Base-by-base conservation (phyloP, 495 filamentous ascomycete species). In the Mytilinidion resinicola region DNA sequence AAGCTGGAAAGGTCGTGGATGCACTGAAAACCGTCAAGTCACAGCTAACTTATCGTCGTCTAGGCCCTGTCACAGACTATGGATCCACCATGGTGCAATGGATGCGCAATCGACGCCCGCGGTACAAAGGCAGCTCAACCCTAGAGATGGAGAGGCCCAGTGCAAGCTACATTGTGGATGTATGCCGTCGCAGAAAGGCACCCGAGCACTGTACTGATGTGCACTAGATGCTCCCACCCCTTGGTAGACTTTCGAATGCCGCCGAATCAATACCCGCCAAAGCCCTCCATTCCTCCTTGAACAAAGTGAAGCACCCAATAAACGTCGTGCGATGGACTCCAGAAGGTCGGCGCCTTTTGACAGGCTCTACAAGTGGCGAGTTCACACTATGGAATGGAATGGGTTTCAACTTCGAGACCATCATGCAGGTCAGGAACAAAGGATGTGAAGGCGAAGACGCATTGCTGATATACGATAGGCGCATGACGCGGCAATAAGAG, bases 331-430 rank as follows among this genome's bases (percentile, higher is more conserved):
- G 87, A 74, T 98, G 93, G 93, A 98, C 93, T 3, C 93, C 93
- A 0, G 93, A 98, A 74, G 93, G 93, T 38, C 83, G 93, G 59
- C 78, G 93, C 59, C 73, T 98, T 46, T 78, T 98, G 66, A 97
- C 93, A 0, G 93, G 89, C 19, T 92, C 89, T 1, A 92, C 90
- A 68, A 97, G 91, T 66, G 93, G 93, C 55, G 93, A 98, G 70
- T 98, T 98, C 65, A 98, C 95, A 48, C 74, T 98, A 4, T 98
- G 93, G 93, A 98, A 98, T 70, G 93, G 93, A 57, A 96, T 90
- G 47, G 93, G 89, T 0, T 98, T 98, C 78, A 98, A 98, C 70
- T 98, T 98, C 66, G 93, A 98, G 75, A 98, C 93, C 1, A 96
- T 96, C 39, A 95, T 95, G 88, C 91, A 96, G 72, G 81, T 83